Percentiles rank a stretch among this genome's conserved stretches.
Evolutionary conservation across 2,329 filamentous ascomycete genomes (phyloP).

Genomic region (Stemphylium lycopersici): DNA sequence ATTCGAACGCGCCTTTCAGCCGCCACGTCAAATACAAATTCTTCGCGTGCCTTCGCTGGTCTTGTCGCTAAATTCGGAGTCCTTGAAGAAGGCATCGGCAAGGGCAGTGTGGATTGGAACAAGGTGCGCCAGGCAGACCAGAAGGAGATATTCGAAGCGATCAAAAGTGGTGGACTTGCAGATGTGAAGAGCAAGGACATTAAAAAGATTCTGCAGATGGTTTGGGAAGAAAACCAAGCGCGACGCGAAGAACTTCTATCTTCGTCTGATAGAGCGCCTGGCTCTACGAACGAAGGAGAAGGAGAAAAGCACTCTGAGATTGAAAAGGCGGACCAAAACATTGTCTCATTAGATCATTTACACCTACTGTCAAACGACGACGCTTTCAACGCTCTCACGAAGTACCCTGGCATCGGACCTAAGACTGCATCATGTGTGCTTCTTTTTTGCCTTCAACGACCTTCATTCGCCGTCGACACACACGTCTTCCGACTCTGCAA

Average conservation of each 20-base stretch:
- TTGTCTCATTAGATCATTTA: constrained; percentile 69
- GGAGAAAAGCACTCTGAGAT: constrained; percentile 64
- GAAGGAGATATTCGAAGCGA: constrained; percentile 69
- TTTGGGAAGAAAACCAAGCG: constrained; percentile 71
- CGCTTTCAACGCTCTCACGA: constrained; percentile 63
- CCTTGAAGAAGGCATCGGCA: constrained; percentile 66
- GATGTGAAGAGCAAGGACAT: constrained; percentile 74
- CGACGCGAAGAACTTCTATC: constrained; percentile 57
- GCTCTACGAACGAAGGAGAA: constrained; percentile 54
- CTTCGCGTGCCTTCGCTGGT: constrained; percentile 69
- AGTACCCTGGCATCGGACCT: constrained; percentile 68
- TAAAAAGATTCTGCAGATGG: constrained; percentile 74
- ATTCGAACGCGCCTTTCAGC: constrained; percentile 68
- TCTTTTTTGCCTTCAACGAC: constrained; percentile 68
- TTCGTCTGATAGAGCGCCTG: constrained; percentile 45
- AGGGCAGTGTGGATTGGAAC: constrained; percentile 78
- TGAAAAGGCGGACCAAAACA: constrained; percentile 60
- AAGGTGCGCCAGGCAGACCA: constrained; percentile 66
- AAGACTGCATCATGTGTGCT: constrained; percentile 70
- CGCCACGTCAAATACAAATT: constrained; percentile 65
- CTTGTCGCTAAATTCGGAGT: constrained; percentile 70
- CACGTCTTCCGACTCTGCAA: constrained; percentile 69
- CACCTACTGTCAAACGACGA: constrained; percentile 62
- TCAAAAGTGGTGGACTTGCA: constrained; percentile 73
- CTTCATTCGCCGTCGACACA: constrained; percentile 69